Conservation (phyloP, 495 filamentous ascomycete genomes). For the Podospora sp. region DNA sequence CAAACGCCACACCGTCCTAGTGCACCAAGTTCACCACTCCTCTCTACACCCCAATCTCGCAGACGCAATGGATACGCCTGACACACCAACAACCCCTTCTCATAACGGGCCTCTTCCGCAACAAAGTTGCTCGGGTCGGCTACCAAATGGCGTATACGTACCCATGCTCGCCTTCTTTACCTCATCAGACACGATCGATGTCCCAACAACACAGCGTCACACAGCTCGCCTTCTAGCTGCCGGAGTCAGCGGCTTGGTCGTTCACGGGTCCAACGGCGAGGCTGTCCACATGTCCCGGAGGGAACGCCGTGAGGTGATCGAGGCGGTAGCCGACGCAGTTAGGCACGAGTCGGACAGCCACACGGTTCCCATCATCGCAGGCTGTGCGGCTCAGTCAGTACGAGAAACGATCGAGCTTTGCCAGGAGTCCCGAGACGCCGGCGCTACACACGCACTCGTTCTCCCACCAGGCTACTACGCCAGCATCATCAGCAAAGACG, state of each 20-base stretch:
- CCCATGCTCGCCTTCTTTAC: constrained; percentile 73
- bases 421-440: constrained; percentile 70
- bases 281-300: constrained; percentile 75
- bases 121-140: constrained; percentile 8
- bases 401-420: constrained; percentile 82
- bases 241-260: constrained; percentile 72
- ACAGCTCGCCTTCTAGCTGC: constrained; percentile 69
- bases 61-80: constrained; percentile 5
- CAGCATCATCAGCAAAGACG: constrained; percentile 66
- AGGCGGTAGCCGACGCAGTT: constrained; percentile 72
- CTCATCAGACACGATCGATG: constrained; percentile 61
- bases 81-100: constrained; percentile 14
- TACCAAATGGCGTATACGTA: constrained; percentile 64
- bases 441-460: constrained; percentile 82
- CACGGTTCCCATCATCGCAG: constrained; percentile 70
- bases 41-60: neutral
- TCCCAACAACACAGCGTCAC: constrained; percentile 67
- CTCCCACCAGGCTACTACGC: constrained; percentile 88
- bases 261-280: constrained; percentile 88
- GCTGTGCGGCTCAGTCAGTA: constrained; percentile 81
- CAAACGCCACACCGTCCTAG: neutral
- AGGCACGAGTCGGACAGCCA: constrained; percentile 66
- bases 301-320: constrained; percentile 71
- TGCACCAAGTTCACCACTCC: neutral
- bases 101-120: neutral